Base-by-base conservation (phyloP, 2,329 filamentous ascomycete genomes). In the Aureobasidium sp. region DNA sequence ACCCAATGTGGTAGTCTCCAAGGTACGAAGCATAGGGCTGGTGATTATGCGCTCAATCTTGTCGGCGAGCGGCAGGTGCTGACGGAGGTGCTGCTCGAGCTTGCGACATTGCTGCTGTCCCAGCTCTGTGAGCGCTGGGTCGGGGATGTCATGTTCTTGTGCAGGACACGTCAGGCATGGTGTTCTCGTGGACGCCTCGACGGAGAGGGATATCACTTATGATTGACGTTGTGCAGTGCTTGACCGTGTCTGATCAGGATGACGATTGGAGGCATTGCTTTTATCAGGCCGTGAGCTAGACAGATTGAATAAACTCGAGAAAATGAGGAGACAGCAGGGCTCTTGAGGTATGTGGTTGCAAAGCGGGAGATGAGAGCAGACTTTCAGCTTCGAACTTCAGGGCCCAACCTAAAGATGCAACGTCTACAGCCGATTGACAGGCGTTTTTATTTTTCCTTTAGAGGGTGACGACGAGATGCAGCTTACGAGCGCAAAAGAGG, bases 21-120 rank as follows among this genome's bases (percentile, higher is more conserved):
- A 75, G 1, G 86, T 88, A 34, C 87, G 79, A 17, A 79, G 76
- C 83, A 88, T 87, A 1, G 86, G 83, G 68, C 84, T 87, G 53
- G 83, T 82, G 36, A 89, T 69, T 59, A 89, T 83, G 32, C 81
- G 73, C 20, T 81, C 80, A 10, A 82, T 75, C 56, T 81, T 75
- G 24, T 75, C 69, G 17, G 72, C 74, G 39, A 79, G 71, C 15
- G 70, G 67, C 47, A 72, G 66, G 52, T 69, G 69, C 7, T 70
- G 63, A 64, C 72, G 72, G 20, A 79, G 66, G 44, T 72, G 73
- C 36, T 72, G 69, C 60, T 75, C 70, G 27, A 79, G 67, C 59
- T 75, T 70, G 51, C 68, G 66, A 66, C 74, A 77, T 69, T 79
- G 77, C 65, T 74, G 66, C 34, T 72, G 66, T 34, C 77, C 77